Conservation (phyloP, 2,329 filamentous ascomycete species). For the Aureobasidium subglaciale region DNA sequence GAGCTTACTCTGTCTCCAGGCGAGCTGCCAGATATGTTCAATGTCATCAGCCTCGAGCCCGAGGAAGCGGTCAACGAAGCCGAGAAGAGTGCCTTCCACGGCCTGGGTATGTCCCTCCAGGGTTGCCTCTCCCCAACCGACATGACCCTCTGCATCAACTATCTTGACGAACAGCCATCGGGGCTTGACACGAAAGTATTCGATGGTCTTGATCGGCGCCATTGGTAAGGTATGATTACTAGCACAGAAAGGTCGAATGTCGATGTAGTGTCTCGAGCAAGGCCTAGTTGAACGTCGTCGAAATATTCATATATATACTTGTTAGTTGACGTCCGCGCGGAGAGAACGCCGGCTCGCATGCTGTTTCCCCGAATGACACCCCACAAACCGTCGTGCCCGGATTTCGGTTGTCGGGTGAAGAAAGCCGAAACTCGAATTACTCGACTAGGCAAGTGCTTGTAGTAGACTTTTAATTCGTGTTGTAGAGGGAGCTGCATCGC, state of each 20-base stretch:
- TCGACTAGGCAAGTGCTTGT: background rate
- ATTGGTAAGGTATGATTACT: slow-evolving; percentile 33
- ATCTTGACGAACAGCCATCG: slow-evolving; percentile 73
- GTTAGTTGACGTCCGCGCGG: background rate
- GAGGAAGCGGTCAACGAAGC: slow-evolving; percentile 52
- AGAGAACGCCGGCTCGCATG: background rate
- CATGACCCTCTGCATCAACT: slow-evolving; percentile 54
- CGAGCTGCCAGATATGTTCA: slow-evolving; percentile 69
- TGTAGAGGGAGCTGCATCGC: background rate
- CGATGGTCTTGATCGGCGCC: slow-evolving; percentile 58
- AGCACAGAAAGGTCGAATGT: background rate
- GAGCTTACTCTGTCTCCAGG: slow-evolving; percentile 47
- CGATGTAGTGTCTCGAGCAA: too few species aligned
- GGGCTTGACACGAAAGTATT: slow-evolving; percentile 68
- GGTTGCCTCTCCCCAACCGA: slow-evolving; percentile 67
- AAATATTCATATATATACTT: too few species aligned
- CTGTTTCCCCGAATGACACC: background rate
- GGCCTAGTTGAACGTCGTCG: too few species aligned
- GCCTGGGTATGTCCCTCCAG: slow-evolving; percentile 66
- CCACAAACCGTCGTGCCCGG: background rate
- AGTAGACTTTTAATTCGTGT: background rate
- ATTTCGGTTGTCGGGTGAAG: background rate
- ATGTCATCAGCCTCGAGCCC: slow-evolving; percentile 68
- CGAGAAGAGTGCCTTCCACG: slow-evolving; percentile 65
- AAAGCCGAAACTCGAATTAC: background rate